Evolutionary conservation across 306 rosid genomes (phyloP), one percentile per base, ranked within the genome.

Genomic region (Quercus dentata): DNA sequence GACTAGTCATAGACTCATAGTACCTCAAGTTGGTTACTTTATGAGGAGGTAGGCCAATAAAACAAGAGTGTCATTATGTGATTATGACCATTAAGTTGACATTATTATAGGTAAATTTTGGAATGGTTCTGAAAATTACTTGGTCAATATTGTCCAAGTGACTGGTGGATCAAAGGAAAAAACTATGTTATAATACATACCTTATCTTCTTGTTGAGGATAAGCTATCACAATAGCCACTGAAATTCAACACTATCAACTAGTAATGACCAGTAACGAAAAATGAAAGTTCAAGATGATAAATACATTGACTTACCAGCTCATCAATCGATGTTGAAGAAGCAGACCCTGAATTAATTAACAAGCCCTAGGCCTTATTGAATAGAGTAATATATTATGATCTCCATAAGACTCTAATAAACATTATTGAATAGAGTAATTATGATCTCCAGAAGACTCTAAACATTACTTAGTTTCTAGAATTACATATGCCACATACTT

Each of bases 181-280:
- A 25, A 6, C 44, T 27, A 46, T 11, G 52, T 64, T 17, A 51
- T 27, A 38, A 35, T 7, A 38, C 0, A 1, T 1, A 35, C 76
- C 71, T 41, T 10, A 44, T 52, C 35, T 33, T 27, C 18, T 15
- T 55, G 27, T 15, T 12, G 17, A 3, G 41, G 80, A 85, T 81
- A 81, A 81, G 73, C 25, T 81, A 81, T 85, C 78, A 28, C 78
- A 61, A 68, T 62, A 38, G 77, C 85, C 85, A 54, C 75, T 68
- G 80, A 62, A 28, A 38, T 73, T 73, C 44, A 38, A 69, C 73
- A 18, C 55, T 19, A 38, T 7, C 73, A 6, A 18, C 5, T 7
- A 5, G 4, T 21, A 3, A 58, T 20, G 28, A 12, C 14, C 3
- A 17, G 4, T 13, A 11, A 2, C 1, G 33, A 62, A 11, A 19